Percentiles rank a stretch among this genome's conserved stretches.
Evolutionary conservation across 306 rosid genomes (phyloP).

Genomic region (Fragaria ananassa): DNA sequence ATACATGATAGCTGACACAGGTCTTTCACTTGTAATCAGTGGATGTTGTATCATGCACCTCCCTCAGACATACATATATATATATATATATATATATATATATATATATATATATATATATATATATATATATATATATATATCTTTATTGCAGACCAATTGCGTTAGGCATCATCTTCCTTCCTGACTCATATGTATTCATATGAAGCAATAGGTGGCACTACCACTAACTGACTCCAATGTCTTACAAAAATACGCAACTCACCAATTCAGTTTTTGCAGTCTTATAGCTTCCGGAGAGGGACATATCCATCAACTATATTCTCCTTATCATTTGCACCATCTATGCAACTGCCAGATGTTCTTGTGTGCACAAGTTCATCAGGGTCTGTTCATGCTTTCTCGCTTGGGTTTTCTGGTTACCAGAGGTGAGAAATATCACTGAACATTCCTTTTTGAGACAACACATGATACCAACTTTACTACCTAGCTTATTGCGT

Average conservation of each 20-base stretch:
- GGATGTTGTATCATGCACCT: not conserved
- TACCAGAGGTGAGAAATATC: slow-evolving; percentile 56
- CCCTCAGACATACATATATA: not conserved
- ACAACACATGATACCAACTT: not conserved
- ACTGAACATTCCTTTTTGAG: slow-evolving; percentile 12
- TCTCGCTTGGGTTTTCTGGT: slow-evolving; percentile 65
- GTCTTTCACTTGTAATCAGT: not conserved
- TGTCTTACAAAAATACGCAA: slow-evolving; percentile 14
- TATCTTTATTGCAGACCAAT: not conserved
- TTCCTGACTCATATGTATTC: not conserved
- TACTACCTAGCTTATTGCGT: not conserved
- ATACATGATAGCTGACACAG: not conserved
- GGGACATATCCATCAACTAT: slow-evolving; percentile 82
- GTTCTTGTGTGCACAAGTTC: slow-evolving; percentile 88
- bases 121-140: too few species aligned
- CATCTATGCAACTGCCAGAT: slow-evolving; percentile 72
- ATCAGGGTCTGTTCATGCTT: slow-evolving; percentile 89
- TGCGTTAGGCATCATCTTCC: slow-evolving; percentile 1
- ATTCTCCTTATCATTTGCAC: slow-evolving; percentile 87
- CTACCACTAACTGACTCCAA: slow-evolving; percentile 8
- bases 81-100: too few species aligned
- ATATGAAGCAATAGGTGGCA: not conserved
- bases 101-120: too few species aligned
- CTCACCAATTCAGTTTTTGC: slow-evolving; percentile 37
- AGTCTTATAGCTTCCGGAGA: slow-evolving; percentile 96